Evolutionary conservation across 108 stramenopile genomes (phyloP).

Genomic region (Aurantiochytrium sp.): DNA sequence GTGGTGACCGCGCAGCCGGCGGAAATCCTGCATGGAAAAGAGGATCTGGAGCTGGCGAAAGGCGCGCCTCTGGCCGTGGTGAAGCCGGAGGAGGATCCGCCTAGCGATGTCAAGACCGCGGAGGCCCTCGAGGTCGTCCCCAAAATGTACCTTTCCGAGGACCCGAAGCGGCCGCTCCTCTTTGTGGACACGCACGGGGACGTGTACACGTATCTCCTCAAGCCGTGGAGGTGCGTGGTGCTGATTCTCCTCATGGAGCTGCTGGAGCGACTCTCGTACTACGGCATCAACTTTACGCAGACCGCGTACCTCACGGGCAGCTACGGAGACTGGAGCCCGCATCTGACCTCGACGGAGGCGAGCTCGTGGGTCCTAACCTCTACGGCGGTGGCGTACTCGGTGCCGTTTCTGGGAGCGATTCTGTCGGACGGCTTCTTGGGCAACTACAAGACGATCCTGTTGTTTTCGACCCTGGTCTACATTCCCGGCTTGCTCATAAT

Average conservation of each 20-base stretch:
- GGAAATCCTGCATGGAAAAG: too few relatives aligned
- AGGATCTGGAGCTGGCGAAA: neutral
- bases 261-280: conserved; percentile 74
- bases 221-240: conserved; percentile 64
- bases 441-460: conserved; percentile 28
- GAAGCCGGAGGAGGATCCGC: neutral
- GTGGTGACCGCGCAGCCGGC: too few relatives aligned
- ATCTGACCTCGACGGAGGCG: neutral
- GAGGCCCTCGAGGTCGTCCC: neutral
- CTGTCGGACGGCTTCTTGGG: conserved; percentile 31
- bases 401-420: conserved; percentile 32
- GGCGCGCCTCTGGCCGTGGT: neutral
- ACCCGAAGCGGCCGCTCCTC: neutral
- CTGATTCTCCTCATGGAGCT: conserved; percentile 73
- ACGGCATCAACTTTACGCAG: conserved; percentile 75
- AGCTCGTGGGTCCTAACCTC: conserved; percentile 15
- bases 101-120: neutral
- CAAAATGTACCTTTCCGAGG: neutral
- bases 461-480: neutral
- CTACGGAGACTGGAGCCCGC: neutral
- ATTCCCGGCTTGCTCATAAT: conserved; percentile 33
- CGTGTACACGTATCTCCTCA: conserved; percentile 47
- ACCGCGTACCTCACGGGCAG: conserved; percentile 72
- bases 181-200: neutral
- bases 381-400: conserved; percentile 26